Evolutionary conservation across 129 eudicot species (phyloP).

Genomic region (Ambrosia artemisiifolia): DNA sequence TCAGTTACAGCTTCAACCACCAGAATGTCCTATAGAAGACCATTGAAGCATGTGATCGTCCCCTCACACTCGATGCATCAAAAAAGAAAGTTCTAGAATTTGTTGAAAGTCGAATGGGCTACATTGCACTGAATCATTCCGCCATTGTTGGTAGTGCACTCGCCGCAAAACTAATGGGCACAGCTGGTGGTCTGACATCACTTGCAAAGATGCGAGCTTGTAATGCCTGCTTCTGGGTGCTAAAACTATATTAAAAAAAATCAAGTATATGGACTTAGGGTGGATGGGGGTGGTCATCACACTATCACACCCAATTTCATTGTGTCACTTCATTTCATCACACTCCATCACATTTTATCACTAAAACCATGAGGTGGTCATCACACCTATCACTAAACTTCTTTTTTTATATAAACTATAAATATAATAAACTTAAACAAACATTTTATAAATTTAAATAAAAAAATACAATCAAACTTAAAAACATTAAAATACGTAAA

Average conservation of each 20-base stretch:
- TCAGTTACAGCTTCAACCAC: slow-evolving; percentile 97
- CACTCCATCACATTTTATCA: too few species aligned
- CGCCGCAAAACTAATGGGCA: slow-evolving; percentile 89
- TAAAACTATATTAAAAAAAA: slow-evolving; percentile 71
- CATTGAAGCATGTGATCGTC: slow-evolving; percentile 86
- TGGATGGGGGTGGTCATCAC: too few species aligned
- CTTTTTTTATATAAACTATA: too few species aligned
- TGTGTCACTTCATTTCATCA: too few species aligned
- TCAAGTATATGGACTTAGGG: too few species aligned
- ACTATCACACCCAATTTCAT: too few species aligned
- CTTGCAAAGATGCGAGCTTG: slow-evolving; percentile 89
- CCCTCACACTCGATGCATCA: slow-evolving; percentile 69
- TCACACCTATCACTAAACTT: too few species aligned
- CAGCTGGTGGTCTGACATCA: slow-evolving; percentile 80
- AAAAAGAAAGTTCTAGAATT: slow-evolving; percentile 88
- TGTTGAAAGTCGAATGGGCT: slow-evolving; percentile 85
- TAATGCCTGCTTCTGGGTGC: slow-evolving; percentile 90
- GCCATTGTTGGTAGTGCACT: slow-evolving; percentile 90
- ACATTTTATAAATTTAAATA: too few species aligned
- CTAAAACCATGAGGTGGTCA: too few species aligned
- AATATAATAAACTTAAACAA: too few species aligned
- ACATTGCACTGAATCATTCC: slow-evolving; percentile 85
- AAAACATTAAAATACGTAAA: too few species aligned
- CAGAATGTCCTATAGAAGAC: slow-evolving; percentile 69
- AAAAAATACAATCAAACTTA: too few species aligned